Conservation (phyloP, 1,284 basidiomycete species). For the Ceratobasidium sp. region DNA sequence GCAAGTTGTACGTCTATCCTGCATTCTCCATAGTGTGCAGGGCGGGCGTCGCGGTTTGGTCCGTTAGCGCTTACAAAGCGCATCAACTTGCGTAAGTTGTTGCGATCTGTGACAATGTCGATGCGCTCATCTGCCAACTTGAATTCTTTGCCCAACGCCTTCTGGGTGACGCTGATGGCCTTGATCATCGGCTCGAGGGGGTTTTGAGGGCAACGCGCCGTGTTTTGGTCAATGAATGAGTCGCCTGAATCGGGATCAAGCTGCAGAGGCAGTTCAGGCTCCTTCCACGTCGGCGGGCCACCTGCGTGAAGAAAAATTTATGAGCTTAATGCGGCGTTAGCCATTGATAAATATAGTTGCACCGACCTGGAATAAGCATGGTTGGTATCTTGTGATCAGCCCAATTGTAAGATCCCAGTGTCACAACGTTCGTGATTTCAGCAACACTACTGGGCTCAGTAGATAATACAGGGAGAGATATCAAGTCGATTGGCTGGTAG, state of each 20-base stretch:
- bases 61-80: conserved; percentile 16
- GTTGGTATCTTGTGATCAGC: conserved; percentile 23
- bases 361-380: conserved; percentile 26
- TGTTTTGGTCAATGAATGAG: conserved; percentile 33
- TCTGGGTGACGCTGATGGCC: conserved; percentile 15
- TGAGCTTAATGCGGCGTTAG: not conserved
- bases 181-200: conserved; percentile 23
- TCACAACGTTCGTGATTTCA: conserved; percentile 5
- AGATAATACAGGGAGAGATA: not conserved
- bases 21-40: conserved; percentile 6
- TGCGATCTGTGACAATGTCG: conserved; percentile 21
- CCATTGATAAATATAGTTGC: not conserved
- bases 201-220: not conserved
- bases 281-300: not conserved
- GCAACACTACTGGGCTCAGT: not conserved
- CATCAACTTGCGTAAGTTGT: conserved; percentile 32
- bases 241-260: conserved; percentile 3
- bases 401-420: conserved; percentile 38
- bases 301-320: not conserved
- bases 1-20: conserved; percentile 33
- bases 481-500: not conserved
- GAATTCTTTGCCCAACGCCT: not conserved
- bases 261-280: conserved; percentile 20
- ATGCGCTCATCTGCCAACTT: not conserved
- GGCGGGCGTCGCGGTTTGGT: conserved; percentile 2